phyloP scores from a whole-genome alignment of 2,329 filamentous ascomycete genomes.

The Aspergillus texensis region DNA sequence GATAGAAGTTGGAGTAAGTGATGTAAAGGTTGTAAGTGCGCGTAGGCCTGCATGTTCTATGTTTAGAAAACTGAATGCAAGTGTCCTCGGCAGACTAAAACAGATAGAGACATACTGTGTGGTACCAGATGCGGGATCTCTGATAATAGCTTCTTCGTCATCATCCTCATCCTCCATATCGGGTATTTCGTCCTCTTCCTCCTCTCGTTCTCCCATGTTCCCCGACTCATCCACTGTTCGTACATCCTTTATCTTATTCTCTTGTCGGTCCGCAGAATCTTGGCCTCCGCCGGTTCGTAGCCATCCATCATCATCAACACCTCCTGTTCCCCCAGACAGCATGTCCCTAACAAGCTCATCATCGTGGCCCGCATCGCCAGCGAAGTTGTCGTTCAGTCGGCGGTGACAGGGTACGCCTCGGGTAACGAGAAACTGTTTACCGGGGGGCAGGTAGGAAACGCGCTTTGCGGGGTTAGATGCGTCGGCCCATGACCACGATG shows the following conservation, averaged over 20 bases:
- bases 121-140: slow-evolving; percentile 63
- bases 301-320: slow-evolving; percentile 80
- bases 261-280: slow-evolving; percentile 66
- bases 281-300: slow-evolving; percentile 77
- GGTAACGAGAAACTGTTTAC: slow-evolving; percentile 94
- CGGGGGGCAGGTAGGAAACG: slow-evolving; percentile 76
- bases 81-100: neutral
- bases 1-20: slow-evolving; percentile 95
- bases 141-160: slow-evolving; percentile 91
- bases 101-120: slow-evolving; percentile 53
- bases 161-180: slow-evolving; percentile 99
- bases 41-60: slow-evolving; percentile 61
- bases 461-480: slow-evolving; percentile 80
- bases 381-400: slow-evolving; percentile 89
- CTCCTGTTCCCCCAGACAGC: slow-evolving; percentile 55
- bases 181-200: slow-evolving; percentile 77
- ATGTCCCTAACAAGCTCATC: slow-evolving; percentile 84
- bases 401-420: slow-evolving; percentile 92
- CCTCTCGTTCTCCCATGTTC: slow-evolving; percentile 75
- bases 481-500: slow-evolving; percentile 95
- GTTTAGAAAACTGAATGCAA: neutral
- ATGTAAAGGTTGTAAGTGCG: slow-evolving; percentile 99
- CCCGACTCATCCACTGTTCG: slow-evolving; percentile 87
- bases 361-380: slow-evolving; percentile 81
- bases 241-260: slow-evolving; percentile 77